Evolutionary conservation across 2,329 filamentous ascomycete genomes (phyloP), one percentile per base, ranked within the genome.

Genomic region (Zymoseptoria brevis): DNA sequence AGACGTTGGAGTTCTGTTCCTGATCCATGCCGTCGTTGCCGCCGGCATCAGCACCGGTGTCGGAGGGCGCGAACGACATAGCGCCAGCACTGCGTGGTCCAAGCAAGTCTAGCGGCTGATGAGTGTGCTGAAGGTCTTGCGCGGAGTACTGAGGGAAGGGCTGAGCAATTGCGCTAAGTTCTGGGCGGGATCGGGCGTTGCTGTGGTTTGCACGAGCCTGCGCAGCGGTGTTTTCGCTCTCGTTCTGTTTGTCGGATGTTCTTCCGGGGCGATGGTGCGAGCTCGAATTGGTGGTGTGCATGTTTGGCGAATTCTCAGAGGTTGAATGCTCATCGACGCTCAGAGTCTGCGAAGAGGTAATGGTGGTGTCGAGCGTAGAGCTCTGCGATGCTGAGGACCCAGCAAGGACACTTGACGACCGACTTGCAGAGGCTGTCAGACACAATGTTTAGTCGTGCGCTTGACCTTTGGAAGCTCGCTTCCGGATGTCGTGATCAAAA

Each of bases 21-120:
- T 45, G 35, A 13, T 45, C 35, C 13, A 45, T 45, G 35, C 35
- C 68, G 24, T 66, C 58, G 9, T 64, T 68, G 48, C 51, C 26
- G 19, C 54, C 57, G 22, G 35, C 53, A 41, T 73, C 63, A 11
- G 69, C 70, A 50, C 72, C 68, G 51, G 70, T 66, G 9, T 45
- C 35, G 35, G 35, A 45, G 16, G 35, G 35, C 35, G 35, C 35
- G 35, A 45, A n/a, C 13, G 35, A 45, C 35, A 45, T 45, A 16
- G 35, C 35, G 13, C 16, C 13, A 6, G 35, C 35, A 45, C 35
- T 45, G 11, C 16, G 11, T n/a, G 13, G 35, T 16, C 16, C 13
- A n/a, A 45, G 35, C 13, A 45, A 45, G 35, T 16, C 16, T n/a
- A 16, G 35, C 35, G 35, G 5, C 35, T 45, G 35, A 45, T 45